Conservation (phyloP, 78 protist species). For the Dictyostelium citrinum region DNA sequence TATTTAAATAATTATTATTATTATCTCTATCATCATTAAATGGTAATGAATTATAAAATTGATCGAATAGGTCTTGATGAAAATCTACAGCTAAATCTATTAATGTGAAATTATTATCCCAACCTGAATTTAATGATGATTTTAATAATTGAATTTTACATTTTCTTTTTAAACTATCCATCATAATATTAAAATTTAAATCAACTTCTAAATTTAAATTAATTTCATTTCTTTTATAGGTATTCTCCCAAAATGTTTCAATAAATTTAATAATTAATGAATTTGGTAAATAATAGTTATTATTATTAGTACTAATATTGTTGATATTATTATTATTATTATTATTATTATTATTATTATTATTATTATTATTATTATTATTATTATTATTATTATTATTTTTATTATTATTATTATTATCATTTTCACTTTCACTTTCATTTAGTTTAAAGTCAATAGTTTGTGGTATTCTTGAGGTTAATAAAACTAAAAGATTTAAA, state of each 20-base stretch:
- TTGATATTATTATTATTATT: too few relatives aligned
- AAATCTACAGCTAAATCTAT: constrained; percentile 15
- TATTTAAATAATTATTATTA: background rate
- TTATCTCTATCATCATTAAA: background rate
- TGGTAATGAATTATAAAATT: constrained; percentile 6
- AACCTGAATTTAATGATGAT: background rate
- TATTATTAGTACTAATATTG: too few relatives aligned
- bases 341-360: background rate
- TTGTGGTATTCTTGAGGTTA: constrained; percentile 19
- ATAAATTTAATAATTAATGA: background rate
- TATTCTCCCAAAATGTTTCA: background rate
- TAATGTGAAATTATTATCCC: background rate
- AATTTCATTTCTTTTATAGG: background rate
- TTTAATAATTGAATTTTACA: background rate
- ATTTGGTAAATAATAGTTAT: constrained; percentile 20
- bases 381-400: too few relatives aligned
- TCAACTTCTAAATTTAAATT: background rate
- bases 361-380: too few relatives aligned
- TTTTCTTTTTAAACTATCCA: background rate
- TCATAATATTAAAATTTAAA: background rate
- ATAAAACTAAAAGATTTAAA: background rate
- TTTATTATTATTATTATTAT: too few relatives aligned
- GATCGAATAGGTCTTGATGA: constrained; percentile 13
- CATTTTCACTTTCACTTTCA: background rate
- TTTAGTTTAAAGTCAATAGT: background rate